These are phyloP conservation scores for Porcisia hertigi DNA, from an alignment of 208 protist genomes.

Conservation along the genomic window DNA sequence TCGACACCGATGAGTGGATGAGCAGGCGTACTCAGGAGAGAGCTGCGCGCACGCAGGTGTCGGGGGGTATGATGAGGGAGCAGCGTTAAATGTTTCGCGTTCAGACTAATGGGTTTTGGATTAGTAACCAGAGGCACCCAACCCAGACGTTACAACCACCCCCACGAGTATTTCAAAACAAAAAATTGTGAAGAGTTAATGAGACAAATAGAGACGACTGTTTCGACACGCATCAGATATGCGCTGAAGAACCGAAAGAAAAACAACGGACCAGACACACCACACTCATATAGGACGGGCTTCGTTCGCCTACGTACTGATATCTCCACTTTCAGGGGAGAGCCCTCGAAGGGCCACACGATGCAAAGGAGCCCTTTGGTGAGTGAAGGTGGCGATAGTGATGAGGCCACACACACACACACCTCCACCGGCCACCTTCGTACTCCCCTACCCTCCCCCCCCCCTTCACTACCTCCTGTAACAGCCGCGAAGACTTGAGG, in stretches of 20 bases:
- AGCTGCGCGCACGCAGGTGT: slow-evolving; percentile 2
- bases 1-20: background rate
- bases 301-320: background rate
- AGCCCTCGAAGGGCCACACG: background rate
- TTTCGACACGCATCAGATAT: background rate
- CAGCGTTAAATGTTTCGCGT: background rate
- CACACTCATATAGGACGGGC: background rate
- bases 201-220: background rate
- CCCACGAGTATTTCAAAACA: background rate
- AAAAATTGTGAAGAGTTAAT: no score
- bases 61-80: background rate
- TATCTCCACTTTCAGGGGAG: background rate
- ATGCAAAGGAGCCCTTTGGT: background rate
- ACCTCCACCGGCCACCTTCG: background rate
- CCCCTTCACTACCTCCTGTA: background rate
- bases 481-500: background rate
- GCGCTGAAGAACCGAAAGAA: background rate
- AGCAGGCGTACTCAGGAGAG: background rate
- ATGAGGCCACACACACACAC: background rate
- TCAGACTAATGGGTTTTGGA: background rate
- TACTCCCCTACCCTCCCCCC: background rate
- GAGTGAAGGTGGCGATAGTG: background rate
- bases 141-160: background rate
- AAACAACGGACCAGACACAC: background rate
- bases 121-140: background rate